Evolutionary conservation across 23 red algal species (phyloP).

Genomic region (Agarophyton chilense): DNA sequence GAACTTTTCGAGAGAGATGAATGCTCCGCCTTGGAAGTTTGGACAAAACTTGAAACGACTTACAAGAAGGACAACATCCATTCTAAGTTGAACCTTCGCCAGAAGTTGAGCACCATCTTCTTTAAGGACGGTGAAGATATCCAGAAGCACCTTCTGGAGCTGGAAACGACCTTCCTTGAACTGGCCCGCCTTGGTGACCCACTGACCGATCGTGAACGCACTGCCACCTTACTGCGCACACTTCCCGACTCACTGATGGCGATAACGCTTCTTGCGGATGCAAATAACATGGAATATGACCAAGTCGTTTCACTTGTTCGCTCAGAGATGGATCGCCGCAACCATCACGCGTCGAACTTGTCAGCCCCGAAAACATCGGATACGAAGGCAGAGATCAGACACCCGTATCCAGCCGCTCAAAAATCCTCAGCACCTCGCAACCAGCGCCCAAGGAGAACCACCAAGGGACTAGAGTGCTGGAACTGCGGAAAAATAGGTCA

Average conservation of each 20-base stretch:
- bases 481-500: background rate
- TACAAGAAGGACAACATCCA: slow-evolving; percentile 15
- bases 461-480: no score
- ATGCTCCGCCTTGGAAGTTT: background rate
- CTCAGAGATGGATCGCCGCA: background rate
- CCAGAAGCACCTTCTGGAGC: background rate
- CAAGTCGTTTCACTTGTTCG: background rate
- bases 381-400: background rate
- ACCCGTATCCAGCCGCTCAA: background rate
- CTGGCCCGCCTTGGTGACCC: background rate
- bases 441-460: no score
- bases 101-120: background rate
- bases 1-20: background rate
- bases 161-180: background rate
- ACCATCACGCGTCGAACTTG: background rate
- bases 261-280: background rate
- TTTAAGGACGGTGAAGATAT: background rate
- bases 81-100: background rate
- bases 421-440: no score
- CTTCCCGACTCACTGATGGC: background rate
- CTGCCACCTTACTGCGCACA: background rate
- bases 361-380: background rate
- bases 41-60: background rate
- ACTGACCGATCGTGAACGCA: background rate
- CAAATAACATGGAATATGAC: slow-evolving; percentile 24